phyloP scores from a whole-genome alignment of 2,329 filamentous ascomycete species.

The Chalara sp. region DNA sequence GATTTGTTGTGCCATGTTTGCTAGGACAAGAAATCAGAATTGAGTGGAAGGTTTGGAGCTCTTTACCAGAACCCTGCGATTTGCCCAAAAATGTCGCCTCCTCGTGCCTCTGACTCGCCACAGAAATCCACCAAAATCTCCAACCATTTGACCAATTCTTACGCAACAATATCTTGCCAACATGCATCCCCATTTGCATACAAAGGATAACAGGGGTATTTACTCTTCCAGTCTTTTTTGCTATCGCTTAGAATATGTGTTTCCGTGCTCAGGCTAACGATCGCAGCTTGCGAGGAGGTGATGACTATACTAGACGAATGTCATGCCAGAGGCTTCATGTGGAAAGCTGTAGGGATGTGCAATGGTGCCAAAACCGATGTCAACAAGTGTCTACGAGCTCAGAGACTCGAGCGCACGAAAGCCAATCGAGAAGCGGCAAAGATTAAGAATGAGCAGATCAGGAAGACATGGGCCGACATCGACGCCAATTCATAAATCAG shows the following conservation, averaged over 20 bases:
- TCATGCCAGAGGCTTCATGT: conserved; percentile 85
- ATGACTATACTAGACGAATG: conserved; percentile 94
- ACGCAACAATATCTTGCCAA: conserved; percentile 21
- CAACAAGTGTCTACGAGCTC: conserved; percentile 74
- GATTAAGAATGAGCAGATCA: conserved; percentile 65
- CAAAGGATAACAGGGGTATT: conserved; percentile 81
- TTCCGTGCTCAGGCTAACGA: conserved; percentile 9
- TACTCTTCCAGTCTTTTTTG: neutral
- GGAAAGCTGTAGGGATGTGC: conserved; percentile 87
- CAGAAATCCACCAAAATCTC: too few relatives aligned
- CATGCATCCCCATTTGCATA: conserved; percentile 98
- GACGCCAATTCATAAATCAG: conserved; percentile 54
- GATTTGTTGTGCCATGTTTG: conserved; percentile 26
- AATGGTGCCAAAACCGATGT: conserved; percentile 79
- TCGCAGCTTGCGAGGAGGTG: conserved; percentile 82
- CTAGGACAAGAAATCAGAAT: neutral
- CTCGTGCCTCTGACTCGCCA: too few relatives aligned
- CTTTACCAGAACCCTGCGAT: too few relatives aligned
- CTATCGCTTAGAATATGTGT: neutral
- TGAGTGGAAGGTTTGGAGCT: too few relatives aligned
- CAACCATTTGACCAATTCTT: too few relatives aligned
- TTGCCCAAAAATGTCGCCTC: too few relatives aligned
- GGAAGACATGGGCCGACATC: conserved; percentile 73
- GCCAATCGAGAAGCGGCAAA: conserved; percentile 67
- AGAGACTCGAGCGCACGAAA: conserved; percentile 71